A percentile compares a stretch with the other conserved stretches of the same genome.
Evolutionary conservation across 148 eudicot genomes (phyloP).

Genomic region (Fagopyrum esculentum): DNA sequence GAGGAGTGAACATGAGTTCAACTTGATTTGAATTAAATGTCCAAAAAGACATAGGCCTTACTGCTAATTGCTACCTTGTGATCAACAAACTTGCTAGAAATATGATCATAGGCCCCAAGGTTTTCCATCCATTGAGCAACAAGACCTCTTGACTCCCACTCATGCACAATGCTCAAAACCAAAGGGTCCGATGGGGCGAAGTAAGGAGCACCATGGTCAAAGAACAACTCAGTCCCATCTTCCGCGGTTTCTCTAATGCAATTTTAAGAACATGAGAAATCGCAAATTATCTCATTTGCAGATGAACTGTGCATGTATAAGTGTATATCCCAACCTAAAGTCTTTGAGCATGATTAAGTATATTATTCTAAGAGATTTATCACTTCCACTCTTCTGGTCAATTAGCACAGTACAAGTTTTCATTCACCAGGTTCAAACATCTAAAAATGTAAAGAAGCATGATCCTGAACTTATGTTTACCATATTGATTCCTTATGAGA

Average conservation of each 20-base stretch:
- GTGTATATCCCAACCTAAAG: not conserved
- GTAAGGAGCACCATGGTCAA: constrained; percentile 94
- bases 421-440: not conserved
- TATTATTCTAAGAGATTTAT: too few species aligned
- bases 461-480: not conserved
- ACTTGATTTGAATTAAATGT: not conserved
- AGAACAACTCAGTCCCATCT: constrained; percentile 71
- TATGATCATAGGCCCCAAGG: constrained; percentile 66
- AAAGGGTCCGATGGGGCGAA: constrained; percentile 49
- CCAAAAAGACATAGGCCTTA: not conserved
- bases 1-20: not conserved
- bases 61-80: not conserved
- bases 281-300: not conserved
- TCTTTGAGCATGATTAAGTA: not conserved
- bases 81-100: constrained; percentile 44
- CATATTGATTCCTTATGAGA: not conserved
- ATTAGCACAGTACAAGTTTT: not conserved
- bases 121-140: constrained; percentile 80
- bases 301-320: not conserved
- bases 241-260: constrained; percentile 55
- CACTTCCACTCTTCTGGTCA: not conserved
- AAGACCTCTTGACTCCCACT: constrained; percentile 81
- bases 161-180: constrained; percentile 43
- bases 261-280: not conserved
- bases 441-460: not conserved